A percentile compares a stretch with the other conserved stretches of the same genome.
Conservation (phyloP, 129 eudicot genomes). For the Sambucus nigra region DNA sequence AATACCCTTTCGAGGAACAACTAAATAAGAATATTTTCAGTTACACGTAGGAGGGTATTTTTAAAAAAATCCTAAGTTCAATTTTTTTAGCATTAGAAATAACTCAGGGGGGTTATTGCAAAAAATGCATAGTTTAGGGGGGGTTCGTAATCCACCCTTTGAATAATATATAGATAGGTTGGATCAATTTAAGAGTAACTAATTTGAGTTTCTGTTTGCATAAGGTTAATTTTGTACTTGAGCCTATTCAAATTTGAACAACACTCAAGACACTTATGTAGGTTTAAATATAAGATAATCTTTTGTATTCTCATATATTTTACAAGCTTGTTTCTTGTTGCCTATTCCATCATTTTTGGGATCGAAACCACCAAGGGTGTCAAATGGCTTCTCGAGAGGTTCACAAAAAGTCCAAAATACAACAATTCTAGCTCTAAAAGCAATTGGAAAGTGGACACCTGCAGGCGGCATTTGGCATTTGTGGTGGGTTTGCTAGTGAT, state of each 20-base stretch:
- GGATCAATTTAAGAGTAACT: too few relatives aligned
- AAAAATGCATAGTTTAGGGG: too few relatives aligned
- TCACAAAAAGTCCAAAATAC: conserved; percentile 10
- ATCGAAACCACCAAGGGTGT: conserved; percentile 62
- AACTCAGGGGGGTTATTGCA: too few relatives aligned
- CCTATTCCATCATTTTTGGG: conserved; percentile 57
- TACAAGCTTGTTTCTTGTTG: conserved; percentile 67
- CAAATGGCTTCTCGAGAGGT: conserved; percentile 28
- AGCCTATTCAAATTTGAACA: too few relatives aligned
- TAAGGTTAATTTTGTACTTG: too few relatives aligned
- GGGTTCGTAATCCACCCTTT: too few relatives aligned
- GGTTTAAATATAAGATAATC: background rate
- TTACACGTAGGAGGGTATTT: too few relatives aligned
- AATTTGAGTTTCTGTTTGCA: background rate
- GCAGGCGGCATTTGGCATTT: conserved; percentile 19
- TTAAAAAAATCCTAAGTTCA: too few relatives aligned
- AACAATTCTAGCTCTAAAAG: background rate
- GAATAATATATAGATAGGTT: too few relatives aligned
- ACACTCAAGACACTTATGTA: background rate
- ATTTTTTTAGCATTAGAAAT: too few relatives aligned
- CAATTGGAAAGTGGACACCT: conserved; percentile 14
- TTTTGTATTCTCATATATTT: conserved; percentile 6
- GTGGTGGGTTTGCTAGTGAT: conserved; percentile 27
- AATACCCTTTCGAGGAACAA: too few relatives aligned
- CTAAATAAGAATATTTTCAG: too few relatives aligned